A percentile compares a stretch with the other conserved stretches of the same genome.
These are phyloP conservation scores for Eimeria brunetti DNA, from an alignment of 169 alveolate genomes.

Conservation along the genomic window DNA sequence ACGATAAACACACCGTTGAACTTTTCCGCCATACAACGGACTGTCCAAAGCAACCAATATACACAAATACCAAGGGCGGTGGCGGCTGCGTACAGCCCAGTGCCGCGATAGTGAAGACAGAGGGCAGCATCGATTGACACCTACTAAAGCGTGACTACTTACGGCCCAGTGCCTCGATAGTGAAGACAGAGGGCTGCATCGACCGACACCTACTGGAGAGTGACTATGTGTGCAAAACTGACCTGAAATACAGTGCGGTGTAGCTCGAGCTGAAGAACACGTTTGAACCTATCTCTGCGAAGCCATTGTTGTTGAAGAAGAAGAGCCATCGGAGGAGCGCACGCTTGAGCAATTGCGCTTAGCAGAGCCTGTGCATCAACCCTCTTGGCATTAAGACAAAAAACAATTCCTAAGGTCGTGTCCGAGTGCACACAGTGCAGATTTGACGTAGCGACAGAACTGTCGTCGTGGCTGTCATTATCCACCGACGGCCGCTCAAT, in stretches of 20 bases:
- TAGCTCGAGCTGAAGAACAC: conserved; percentile 74
- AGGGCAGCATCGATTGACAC: neutral
- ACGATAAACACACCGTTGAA: neutral
- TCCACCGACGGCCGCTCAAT: conserved; percentile 24
- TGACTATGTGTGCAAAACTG: neutral
- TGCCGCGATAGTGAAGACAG: neutral
- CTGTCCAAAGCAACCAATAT: neutral
- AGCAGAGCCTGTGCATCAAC: conserved; percentile 41
- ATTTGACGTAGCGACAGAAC: neutral
- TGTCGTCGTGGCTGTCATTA: neutral
- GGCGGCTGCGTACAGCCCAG: neutral
- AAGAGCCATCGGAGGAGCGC: conserved; percentile 61
- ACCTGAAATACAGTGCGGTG: conserved; percentile 79
- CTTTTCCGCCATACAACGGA: neutral
- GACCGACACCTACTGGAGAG: neutral
- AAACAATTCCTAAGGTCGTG: conserved; percentile 30
- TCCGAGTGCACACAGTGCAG: conserved; percentile 8
- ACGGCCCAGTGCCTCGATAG: neutral
- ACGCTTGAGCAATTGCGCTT: conserved; percentile 21
- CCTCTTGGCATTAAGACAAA: conserved; percentile 49
- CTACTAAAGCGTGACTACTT: neutral
- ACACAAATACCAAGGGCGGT: neutral
- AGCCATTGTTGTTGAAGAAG: conserved; percentile 76
- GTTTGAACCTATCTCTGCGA: conserved; percentile 71
- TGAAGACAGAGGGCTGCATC: neutral